phyloP scores from a whole-genome alignment of 257 asterid species.

The Knoxia roxburghii region DNA sequence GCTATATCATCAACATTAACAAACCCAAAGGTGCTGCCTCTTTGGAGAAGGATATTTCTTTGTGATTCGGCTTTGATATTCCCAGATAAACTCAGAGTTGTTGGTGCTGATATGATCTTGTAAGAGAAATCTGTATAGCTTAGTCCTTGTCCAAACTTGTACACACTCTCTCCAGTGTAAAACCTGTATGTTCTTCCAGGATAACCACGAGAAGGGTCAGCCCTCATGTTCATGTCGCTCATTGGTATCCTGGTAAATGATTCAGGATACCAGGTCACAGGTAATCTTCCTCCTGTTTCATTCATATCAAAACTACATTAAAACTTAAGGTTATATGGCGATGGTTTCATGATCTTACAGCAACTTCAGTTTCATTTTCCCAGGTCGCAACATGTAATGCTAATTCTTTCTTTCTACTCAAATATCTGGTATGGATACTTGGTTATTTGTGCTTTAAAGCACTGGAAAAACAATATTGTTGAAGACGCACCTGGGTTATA shows the following conservation, averaged over 20 bases:
- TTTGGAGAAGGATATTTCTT: constrained; percentile 29
- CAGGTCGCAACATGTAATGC: too few species aligned
- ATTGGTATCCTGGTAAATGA: constrained; percentile 72
- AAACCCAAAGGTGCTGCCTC: constrained; percentile 23
- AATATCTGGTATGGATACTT: neutral
- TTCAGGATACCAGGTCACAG: constrained; percentile 92
- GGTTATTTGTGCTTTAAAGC: too few species aligned
- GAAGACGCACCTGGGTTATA: constrained; percentile 66
- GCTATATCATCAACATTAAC: constrained; percentile 44
- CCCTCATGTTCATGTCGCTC: constrained; percentile 91
- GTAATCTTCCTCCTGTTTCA: constrained; percentile 63
- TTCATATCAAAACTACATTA: neutral
- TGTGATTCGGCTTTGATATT: constrained; percentile 18
- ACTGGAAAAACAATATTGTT: neutral
- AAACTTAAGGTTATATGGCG: neutral
- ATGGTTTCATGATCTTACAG: neutral
- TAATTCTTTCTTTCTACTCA: neutral
- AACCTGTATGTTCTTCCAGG: constrained; percentile 92
- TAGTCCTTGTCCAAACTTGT: constrained; percentile 71
- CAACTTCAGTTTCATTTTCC: neutral
- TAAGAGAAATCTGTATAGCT: constrained; percentile 62
- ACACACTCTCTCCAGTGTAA: constrained; percentile 64
- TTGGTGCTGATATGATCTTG: constrained; percentile 57
- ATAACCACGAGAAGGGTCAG: constrained; percentile 68
- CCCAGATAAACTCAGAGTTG: constrained; percentile 38